phyloP scores from a whole-genome alignment of 805 yeast species.

The Saturnispora quitensis region DNA sequence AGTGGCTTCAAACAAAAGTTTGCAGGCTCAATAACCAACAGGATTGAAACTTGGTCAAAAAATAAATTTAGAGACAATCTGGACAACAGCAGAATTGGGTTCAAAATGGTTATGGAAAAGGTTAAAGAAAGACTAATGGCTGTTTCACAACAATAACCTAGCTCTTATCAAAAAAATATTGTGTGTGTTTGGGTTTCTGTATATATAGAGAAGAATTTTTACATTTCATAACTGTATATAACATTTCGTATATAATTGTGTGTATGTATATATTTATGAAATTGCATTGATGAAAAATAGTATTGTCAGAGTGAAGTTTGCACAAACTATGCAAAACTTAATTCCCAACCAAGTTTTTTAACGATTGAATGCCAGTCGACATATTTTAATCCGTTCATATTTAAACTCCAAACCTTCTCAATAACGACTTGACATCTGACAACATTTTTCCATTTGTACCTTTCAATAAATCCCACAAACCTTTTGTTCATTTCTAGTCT shows the following conservation, averaged over 20 bases:
- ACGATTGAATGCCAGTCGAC: constrained; percentile 70
- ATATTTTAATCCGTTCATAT: constrained; percentile 45
- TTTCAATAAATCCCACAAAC: constrained; percentile 44
- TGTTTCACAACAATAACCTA: not conserved
- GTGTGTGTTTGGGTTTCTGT: constrained; percentile 5
- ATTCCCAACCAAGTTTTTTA: constrained; percentile 63
- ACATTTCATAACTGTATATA: not conserved
- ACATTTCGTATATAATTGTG: no score
- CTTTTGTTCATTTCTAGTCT: constrained; percentile 42
- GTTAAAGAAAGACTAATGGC: constrained; percentile 18
- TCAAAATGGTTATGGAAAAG: constrained; percentile 64
- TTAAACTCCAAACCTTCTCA: constrained; percentile 39
- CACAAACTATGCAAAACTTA: constrained; percentile 51
- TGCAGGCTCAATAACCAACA: constrained; percentile 51
- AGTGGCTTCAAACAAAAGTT: constrained; percentile 44
- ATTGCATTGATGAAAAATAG: not conserved
- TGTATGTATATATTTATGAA: not conserved
- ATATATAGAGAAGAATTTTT: not conserved
- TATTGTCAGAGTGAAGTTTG: not conserved
- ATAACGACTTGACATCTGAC: constrained; percentile 35
- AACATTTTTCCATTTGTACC: constrained; percentile 64
- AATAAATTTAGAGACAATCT: constrained; percentile 60
- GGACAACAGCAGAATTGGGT: constrained; percentile 57
- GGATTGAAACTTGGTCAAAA: constrained; percentile 78
- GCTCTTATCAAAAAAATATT: not conserved